Base-by-base conservation (phyloP, 495 filamentous ascomycete species). In the Clohesyomyces aquaticus region DNA sequence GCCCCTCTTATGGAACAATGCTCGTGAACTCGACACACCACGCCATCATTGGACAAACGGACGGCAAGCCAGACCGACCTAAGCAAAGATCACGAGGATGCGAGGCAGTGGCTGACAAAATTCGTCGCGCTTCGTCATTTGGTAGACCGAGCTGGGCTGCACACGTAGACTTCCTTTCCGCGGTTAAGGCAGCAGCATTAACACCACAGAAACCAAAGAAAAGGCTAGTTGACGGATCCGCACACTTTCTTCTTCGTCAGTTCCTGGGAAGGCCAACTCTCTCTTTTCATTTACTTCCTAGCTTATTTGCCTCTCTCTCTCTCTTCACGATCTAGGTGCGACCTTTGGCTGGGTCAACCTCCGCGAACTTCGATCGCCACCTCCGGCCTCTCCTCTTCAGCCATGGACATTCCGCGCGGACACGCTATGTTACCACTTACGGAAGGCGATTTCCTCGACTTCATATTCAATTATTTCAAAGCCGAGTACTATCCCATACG, bases 391-490 rank as follows among this genome's bases (percentile, higher is more conserved):
- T 18, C 23, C 3, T 14, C 21, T 38, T 4, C 32, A 21, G n/a
- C 29, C 10, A 69, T 65, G 61, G 61, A 65, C 26, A 69, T 69
- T 32, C 66, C 66, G 1, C 61, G 61, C 26, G 66, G 66, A 1
- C 62, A 65, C 32, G 66, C 66, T 27, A 69, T 65, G 62, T 42
- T 61, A 12, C 66, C 66, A n/a, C 46, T 69, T 19, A 65, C 16
- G 4, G 61, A 65, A 12, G 14, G 32, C 19, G 66, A 69, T 28
- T 53, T 69, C 43, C 50, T 64, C 25, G 61, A 65, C 57, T 69
- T 69, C 53, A 55, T 69, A 41, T 62, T 46, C 57, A 69, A 65
- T 57, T 69, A 69, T 46, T 69, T 53, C 57, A 69, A 62, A 55
- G 61, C 61, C 22, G 66, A 69, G 59, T 69, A 69, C 50, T 26